Evolutionary conservation across 2,329 filamentous ascomycete genomes (phyloP), one percentile per base, ranked within the genome.

Genomic region (Capronia epimyces): DNA sequence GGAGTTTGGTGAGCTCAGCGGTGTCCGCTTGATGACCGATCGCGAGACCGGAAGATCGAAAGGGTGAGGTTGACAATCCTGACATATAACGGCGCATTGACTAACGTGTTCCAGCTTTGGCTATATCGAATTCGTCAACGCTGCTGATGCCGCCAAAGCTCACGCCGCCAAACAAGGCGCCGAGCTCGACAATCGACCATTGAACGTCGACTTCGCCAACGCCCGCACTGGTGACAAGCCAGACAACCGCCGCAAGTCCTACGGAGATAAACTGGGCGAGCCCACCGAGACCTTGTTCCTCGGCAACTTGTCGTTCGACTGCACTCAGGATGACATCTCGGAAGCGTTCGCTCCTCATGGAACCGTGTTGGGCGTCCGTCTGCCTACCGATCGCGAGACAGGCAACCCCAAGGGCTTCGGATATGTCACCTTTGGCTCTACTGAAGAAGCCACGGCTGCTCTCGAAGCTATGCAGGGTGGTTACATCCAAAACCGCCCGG

Each of bases 361-460:
- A 60, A 78, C 75, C 66, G 81, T 93, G 67, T 80, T 84, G 65
- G 86, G 86, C 66, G 82, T 95, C 64, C 86, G 89, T 66, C 83
- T 96, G 56, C 90, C 90, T 45, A 95, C 90, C 53, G 88, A 96
- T 69, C 82, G 76, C 75, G 89, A 95, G 55, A 82, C 82, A 56
- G 89, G 89, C 59, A 81, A 83, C 62, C 83, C 85, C 67, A 95
- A 95, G 83, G 90, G 90, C 51, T 95, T 94, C 70, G 90, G 88
- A 49, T 96, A 96, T 68, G 84, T 95, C 58, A 84, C 84, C 66
- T 95, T 91, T 77, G 74, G 75, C 62, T 86, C 85, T 15, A 69
- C 93, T 56, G 89, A 95, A 22, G 89, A 95, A 64, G 88, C 90
- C 64, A 87, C 85, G 73, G 72, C 75, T 63, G 90, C 83, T 20